Conservation (phyloP, 2,329 filamentous ascomycete species). For the Bipolaris oryzae region DNA sequence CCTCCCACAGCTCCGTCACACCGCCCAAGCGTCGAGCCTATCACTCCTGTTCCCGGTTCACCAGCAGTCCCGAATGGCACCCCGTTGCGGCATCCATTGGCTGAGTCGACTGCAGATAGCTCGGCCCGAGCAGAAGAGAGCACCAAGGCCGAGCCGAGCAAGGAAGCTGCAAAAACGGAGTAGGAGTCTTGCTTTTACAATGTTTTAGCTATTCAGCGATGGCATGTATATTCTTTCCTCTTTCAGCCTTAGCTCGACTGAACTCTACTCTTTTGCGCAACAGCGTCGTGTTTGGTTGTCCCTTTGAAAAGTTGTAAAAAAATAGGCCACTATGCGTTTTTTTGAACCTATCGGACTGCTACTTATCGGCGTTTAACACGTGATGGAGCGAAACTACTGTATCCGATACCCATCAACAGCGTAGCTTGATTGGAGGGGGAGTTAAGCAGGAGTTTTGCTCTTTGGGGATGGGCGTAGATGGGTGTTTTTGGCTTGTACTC, state of each 20-base stretch:
- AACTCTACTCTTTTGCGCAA: background rate
- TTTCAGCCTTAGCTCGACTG: background rate
- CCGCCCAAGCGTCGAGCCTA: slow-evolving; percentile 45
- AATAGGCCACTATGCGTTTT: background rate
- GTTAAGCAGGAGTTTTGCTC: too few species aligned
- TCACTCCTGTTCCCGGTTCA: slow-evolving; percentile 45
- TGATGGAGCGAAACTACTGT: background rate
- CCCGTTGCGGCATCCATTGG: slow-evolving; percentile 24
- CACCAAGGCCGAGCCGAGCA: slow-evolving; percentile 11
- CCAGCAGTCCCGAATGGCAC: slow-evolving; percentile 39
- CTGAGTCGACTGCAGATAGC: slow-evolving; percentile 23
- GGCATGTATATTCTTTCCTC: background rate
- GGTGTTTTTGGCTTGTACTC: background rate
- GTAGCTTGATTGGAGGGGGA: background rate
- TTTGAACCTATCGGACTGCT: background rate
- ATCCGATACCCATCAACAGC: background rate
- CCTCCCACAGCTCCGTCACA: slow-evolving; percentile 25
- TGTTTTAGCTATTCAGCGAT: background rate
- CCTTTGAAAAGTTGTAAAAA: background rate
- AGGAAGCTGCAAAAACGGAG: slow-evolving; percentile 7
- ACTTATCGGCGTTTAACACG: background rate
- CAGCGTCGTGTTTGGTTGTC: background rate
- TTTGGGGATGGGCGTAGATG: background rate
- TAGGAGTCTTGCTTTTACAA: slow-evolving; percentile 2
- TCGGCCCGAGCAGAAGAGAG: slow-evolving; percentile 15